Evolutionary conservation across 495 filamentous ascomycete genomes (phyloP).

Genomic region (Chaetomium tenue): DNA sequence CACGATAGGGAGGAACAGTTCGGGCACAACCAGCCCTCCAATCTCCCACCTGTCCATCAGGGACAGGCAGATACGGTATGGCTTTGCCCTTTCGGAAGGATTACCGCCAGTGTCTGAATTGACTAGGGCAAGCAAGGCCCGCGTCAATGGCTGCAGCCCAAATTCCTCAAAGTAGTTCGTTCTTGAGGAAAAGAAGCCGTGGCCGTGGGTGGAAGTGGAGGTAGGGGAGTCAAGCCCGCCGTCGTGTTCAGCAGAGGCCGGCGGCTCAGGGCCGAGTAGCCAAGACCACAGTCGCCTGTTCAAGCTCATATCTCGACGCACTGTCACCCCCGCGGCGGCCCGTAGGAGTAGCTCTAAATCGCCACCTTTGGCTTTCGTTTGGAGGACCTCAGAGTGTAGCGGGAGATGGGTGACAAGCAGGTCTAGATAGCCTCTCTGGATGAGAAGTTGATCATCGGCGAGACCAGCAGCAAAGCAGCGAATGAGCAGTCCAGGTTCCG

Average conservation of each 20-base stretch:
- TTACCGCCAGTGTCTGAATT: constrained; percentile 47
- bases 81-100: constrained; percentile 72
- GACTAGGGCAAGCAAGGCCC: constrained; percentile 76
- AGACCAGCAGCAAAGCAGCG: constrained; percentile 88
- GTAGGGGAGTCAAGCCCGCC: constrained; percentile 49
- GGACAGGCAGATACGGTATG: constrained; percentile 88
- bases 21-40: constrained; percentile 80
- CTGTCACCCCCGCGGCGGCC: constrained; percentile 80
- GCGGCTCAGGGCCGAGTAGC: constrained; percentile 81
- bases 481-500: constrained; percentile 87
- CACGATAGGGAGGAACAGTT: constrained; percentile 84
- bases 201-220: constrained; percentile 46
- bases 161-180: constrained; percentile 77
- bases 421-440: constrained; percentile 92
- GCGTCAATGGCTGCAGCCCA: constrained; percentile 69
- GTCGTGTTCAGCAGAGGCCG: constrained; percentile 46
- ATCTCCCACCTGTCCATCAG: constrained; percentile 99
- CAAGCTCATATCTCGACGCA: constrained; percentile 89
- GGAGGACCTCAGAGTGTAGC: constrained; percentile 79
- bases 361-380: constrained; percentile 62
- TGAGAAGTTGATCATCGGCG: constrained; percentile 83
- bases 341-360: constrained; percentile 79
- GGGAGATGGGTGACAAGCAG: constrained; percentile 88
- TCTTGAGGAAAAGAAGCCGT: constrained; percentile 46
- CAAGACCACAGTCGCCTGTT: constrained; percentile 95